Base-by-base conservation (phyloP, 352 stramenopile genomes). In the Pythium angustatum region DNA sequence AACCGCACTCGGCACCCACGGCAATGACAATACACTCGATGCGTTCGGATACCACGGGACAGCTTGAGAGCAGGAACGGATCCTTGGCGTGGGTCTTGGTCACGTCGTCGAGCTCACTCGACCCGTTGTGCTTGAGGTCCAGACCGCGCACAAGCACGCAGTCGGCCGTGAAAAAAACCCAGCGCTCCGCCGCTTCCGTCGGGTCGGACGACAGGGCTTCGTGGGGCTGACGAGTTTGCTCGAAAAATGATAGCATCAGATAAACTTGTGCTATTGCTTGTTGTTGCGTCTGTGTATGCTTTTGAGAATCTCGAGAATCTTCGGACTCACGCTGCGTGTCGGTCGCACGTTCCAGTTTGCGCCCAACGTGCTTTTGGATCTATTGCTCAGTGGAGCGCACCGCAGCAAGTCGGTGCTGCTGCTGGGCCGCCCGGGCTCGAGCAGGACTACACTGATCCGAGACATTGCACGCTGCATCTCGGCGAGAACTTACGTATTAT, bases 161-260 rank as follows among this genome's bases (percentile, higher is more conserved):
- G 77, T 99, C 97, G 1, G 96, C 96, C 0, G 97, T 96, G 10
- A 99, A n/a, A n/a, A n/a, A n/a, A n/a, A n/a, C n/a, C n/a, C n/a
- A n/a, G n/a, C n/a, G n/a, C n/a, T n/a, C n/a, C n/a, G n/a, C n/a
- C n/a, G n/a, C n/a, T n/a, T n/a, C n/a, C n/a, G n/a, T n/a, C n/a
- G n/a, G n/a, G n/a, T n/a, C n/a, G n/a, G n/a, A n/a, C n/a, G n/a
- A n/a, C n/a, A n/a, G n/a, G n/a, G n/a, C n/a, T n/a, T n/a, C n/a
- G n/a, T n/a, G n/a, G n/a, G n/a, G n/a, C n/a, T n/a, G n/a, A n/a
- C n/a, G n/a, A n/a, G n/a, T n/a, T n/a, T n/a, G n/a, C n/a, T n/a
- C n/a, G n/a, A n/a, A n/a, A n/a, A n/a, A n/a, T n/a, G n/a, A n/a
- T n/a, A n/a, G n/a, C n/a, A n/a, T n/a, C n/a, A n/a, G n/a, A n/a